Base-by-base conservation (phyloP, 1,284 basidiomycete species). In the Pseudomicrostroma phylloplanum region DNA sequence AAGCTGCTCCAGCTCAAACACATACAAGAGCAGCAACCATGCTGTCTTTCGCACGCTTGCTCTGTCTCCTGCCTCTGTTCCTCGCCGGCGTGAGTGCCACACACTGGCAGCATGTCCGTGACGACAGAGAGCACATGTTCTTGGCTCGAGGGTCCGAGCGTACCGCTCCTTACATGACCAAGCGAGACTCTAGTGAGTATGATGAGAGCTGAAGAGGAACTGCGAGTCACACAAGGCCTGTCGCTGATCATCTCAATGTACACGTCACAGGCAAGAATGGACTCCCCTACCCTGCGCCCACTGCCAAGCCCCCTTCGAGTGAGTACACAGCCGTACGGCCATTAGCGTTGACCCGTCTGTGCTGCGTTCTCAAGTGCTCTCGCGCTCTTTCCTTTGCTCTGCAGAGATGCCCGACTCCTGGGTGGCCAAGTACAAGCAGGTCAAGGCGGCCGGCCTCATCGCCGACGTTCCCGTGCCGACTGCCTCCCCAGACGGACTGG, bases 391-490 rank as follows among this genome's bases (percentile, higher is more conserved):
- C 21, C 21, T 13, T 17, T n/a, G 21, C 21, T 48, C 21, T 48
- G 57, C 36, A 6, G 58, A 69, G 56, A 68, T 68, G 40, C 70
- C 70, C 6, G 42, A 67, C 39, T 66, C 36, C 19, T 74, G 72
- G 72, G 53, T 68, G 25, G 66, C 66, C 55, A 68, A 69, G 15
- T 62, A 67, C 46, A 30, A 64, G 23, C 61, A 63, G 39, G 68
- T 68, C 15, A 56, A 59, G 19, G 59, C 57, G 3, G 68, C 70
- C 1, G 72, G 72, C 54, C 68, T 70, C 64, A 74, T 74, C 39
- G 70, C 72, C 19, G 61, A 65, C 61, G 68, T 74, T 42, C 57
- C 65, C 17, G 60, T 57, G 2, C 57, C 68, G 25, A 53, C 25
- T 17, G 39, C 53, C 15, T 42, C 53, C 46, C 58, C 57, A 9